Base-by-base conservation (phyloP, 441 rosid genomes). In the Euphorbia corollata region DNA sequence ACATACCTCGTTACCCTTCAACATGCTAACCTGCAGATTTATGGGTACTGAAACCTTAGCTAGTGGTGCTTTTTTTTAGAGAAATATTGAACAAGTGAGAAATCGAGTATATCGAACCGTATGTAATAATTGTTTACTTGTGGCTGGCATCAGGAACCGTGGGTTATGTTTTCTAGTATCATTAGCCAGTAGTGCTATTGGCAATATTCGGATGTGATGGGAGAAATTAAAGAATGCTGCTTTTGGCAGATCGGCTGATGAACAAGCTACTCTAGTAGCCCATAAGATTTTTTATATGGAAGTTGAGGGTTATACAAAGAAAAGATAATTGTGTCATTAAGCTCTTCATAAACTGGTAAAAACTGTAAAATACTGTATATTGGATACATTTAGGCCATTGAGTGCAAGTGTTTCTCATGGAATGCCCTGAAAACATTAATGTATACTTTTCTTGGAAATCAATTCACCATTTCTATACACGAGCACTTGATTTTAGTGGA, bases 131-230 rank as follows among this genome's bases (percentile, higher is more conserved):
- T 59, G 30, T 23, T 24, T 11, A 23, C 32, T 30, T 11, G 8
- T 57, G 8, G 30, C 50, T 18, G 13, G 10, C 39, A 12, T 20
- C 11, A 27, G 45, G 50, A 50, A 58, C 45, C 18, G 23, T 30
- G 43, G 55, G 32, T 18, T 27, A 13, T 13, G 16, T 43, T 12
- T 59, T 1, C 20, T 8, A 57, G 47, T 41, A 19, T n/a, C 10
- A 9, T 19, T 6, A 30, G 12, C 4, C 19, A 45, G 19, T 47
- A 68, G 32, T 27, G 32, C 32, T 27, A 39, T 70, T 19, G 72
- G 74, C 34, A 30, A 45, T 62, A 64, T 72, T 67, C 39, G 69
- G 71, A 60, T 9, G 50, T 23, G 71, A 68, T 23, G 68, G 63
- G 18, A 19, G 63, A 74, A 58, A 59, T 55, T 74, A 58, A 58